Conservation (phyloP, 805 yeast species). For the Yarrowia sp. region DNA sequence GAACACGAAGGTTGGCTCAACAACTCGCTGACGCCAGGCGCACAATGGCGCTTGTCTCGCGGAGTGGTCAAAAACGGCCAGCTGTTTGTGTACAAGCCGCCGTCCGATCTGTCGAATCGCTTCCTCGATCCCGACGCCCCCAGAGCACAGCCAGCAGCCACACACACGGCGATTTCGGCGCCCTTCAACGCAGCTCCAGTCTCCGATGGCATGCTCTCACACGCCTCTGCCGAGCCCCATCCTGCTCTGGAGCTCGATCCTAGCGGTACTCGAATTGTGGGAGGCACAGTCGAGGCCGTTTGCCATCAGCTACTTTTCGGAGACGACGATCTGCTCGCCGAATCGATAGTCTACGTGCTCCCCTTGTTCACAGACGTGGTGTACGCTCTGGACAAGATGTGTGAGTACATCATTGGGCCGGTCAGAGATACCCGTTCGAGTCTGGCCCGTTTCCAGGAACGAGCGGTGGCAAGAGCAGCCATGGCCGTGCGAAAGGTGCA, state of each 20-base stretch:
- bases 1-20: slow-evolving; percentile 39
- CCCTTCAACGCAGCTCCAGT: slow-evolving; percentile 36
- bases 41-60: slow-evolving; percentile 57
- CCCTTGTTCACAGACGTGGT: slow-evolving; percentile 62
- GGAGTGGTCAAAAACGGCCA: slow-evolving; percentile 76
- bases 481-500: slow-evolving; percentile 63
- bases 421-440: slow-evolving; percentile 44
- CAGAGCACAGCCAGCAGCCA: slow-evolving; percentile 12
- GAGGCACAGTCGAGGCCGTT: slow-evolving; percentile 72
- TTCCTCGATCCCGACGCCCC: slow-evolving; percentile 25
- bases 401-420: slow-evolving; percentile 50
- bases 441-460: slow-evolving; percentile 47
- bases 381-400: slow-evolving; percentile 55
- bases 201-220: slow-evolving; percentile 40
- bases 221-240: slow-evolving; percentile 56
- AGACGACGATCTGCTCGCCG: slow-evolving; percentile 52
- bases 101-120: slow-evolving; percentile 52
- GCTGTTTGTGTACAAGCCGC: slow-evolving; percentile 67
- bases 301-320: slow-evolving; percentile 75
- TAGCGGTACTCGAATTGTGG: slow-evolving; percentile 54
- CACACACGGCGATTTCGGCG: slow-evolving; percentile 30
- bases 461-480: slow-evolving; percentile 59
- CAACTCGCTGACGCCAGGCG: slow-evolving; percentile 31
- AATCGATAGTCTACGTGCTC: slow-evolving; percentile 58
- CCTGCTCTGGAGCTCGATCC: slow-evolving; percentile 64